These are phyloP conservation scores for Alloascoidea africana DNA, from an alignment of 805 yeast species.

Conservation along the genomic window DNA sequence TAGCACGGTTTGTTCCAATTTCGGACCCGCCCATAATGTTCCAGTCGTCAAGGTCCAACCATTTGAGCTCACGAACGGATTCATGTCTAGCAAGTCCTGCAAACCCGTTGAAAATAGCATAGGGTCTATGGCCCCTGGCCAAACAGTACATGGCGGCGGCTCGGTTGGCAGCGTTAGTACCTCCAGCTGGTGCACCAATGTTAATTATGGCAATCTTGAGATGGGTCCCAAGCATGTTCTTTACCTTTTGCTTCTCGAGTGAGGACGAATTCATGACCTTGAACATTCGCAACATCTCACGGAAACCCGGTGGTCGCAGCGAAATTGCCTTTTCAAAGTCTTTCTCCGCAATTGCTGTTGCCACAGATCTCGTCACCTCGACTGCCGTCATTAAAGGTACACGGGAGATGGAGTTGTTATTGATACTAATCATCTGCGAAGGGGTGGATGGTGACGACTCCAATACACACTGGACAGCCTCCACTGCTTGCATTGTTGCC, in stretches of 20 bases:
- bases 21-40: constrained; percentile 87
- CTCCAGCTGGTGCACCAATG: constrained; percentile 97
- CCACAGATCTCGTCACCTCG: constrained; percentile 73
- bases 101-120: constrained; percentile 88
- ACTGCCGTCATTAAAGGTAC: constrained; percentile 87
- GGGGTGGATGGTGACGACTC: constrained; percentile 83
- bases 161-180: constrained; percentile 81
- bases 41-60: constrained; percentile 88
- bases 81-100: constrained; percentile 85
- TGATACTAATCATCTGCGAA: constrained; percentile 85
- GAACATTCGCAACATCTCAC: constrained; percentile 65
- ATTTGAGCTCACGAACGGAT: constrained; percentile 53
- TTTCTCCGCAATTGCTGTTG: constrained; percentile 63
- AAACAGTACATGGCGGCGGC: constrained; percentile 85
- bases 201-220: constrained; percentile 74
- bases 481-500: constrained; percentile 95
- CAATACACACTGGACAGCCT: constrained; percentile 87
- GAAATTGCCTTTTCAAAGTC: constrained; percentile 81
- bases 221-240: constrained; percentile 22
- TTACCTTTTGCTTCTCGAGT: constrained; percentile 39
- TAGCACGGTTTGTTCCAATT: constrained; percentile 85
- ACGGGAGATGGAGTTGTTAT: constrained; percentile 76
- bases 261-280: constrained; percentile 53
- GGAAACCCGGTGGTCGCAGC: constrained; percentile 77
- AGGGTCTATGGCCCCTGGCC: constrained; percentile 81